Evolutionary conservation across 305 asterid genomes (phyloP), one percentile per base, ranked within the genome.

Genomic region (Fraxinus latifolia): DNA sequence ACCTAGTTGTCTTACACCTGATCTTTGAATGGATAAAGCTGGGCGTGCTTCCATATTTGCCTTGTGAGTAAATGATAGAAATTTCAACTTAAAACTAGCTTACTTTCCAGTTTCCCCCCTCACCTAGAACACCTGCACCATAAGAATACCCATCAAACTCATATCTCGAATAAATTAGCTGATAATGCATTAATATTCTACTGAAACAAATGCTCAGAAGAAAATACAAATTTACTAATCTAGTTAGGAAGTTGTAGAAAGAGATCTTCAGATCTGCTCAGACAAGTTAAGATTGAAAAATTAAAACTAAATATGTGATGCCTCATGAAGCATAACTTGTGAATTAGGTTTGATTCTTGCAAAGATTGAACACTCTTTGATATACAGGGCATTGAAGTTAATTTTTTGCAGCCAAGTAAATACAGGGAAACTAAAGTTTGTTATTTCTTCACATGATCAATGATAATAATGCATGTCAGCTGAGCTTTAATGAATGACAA

Each of bases 1-100:
- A 86, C 86, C 83, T 82, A 88, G 84, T 86, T 90, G 93, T 72
- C 86, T 87, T 68, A 91, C 82, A 74, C 89, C 88, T 60, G 94
- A 81, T 80, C 96, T 89, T 83, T 91, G 96, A 85, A 93, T 81
- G 65, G 92, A 87, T 71, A 92, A 60, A 87, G 62, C 62, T 50
- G 23, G 62, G 62, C 62, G 62, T 4, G 62, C 84, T 78, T 89
- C 91, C 92, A 89, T 89, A 25, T 77, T 67, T 36, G 62, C 65
- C 79, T 82, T 82, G 77, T 44, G 23, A 34, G 50, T 32, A 73
- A 80, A 77, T 39, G 80, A 77, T 7, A 67, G 78, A 50, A 74
- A 67, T 74, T 71, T 80, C 71, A 70, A 77, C 71, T 77, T 50
- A 88, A 31, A 78, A 78, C 79, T 81, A 81, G 77, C 78, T 83